These are phyloP conservation scores for Neurospora sp. DNA, from an alignment of 2,329 filamentous ascomycete genomes.

Conservation along the genomic window DNA sequence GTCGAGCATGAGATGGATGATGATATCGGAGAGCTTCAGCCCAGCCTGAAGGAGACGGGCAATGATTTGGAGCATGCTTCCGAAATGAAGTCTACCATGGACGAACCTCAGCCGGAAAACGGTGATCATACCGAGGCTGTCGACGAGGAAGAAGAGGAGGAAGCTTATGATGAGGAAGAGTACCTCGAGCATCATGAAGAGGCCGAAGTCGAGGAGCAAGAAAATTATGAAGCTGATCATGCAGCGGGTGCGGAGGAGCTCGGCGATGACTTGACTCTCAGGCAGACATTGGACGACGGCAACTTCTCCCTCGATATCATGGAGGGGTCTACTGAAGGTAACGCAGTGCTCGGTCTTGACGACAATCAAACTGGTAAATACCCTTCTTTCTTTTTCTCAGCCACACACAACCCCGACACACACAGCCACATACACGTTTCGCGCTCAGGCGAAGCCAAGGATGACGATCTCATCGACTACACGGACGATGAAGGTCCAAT, in stretches of 20 bases:
- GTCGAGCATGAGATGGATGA: background rate
- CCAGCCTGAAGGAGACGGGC: background rate
- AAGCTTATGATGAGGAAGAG: background rate
- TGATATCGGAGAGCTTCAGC: background rate
- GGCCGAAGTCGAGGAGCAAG: background rate
- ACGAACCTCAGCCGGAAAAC: background rate
- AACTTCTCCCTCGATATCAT: background rate
- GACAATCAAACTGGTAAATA: conserved; percentile 15
- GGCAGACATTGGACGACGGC: conserved; percentile 2
- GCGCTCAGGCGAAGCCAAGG: background rate
- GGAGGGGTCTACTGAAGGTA: background rate
- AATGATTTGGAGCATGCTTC: background rate
- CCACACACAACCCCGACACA: background rate
- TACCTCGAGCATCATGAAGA: conserved; percentile 1
- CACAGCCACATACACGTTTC: background rate
- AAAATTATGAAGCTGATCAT: background rate
- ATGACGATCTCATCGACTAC: conserved; percentile 23
- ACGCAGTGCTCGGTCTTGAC: background rate
- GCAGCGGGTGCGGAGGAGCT: background rate
- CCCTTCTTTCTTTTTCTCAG: conserved; percentile 7
- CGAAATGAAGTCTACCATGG: background rate
- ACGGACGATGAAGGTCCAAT: conserved; percentile 19
- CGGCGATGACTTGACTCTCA: background rate
- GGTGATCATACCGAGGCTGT: background rate
- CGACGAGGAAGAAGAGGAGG: background rate